These are phyloP conservation scores for Athelia psychrophila DNA, from an alignment of 1,284 basidiomycete genomes.

Conservation along the genomic window DNA sequence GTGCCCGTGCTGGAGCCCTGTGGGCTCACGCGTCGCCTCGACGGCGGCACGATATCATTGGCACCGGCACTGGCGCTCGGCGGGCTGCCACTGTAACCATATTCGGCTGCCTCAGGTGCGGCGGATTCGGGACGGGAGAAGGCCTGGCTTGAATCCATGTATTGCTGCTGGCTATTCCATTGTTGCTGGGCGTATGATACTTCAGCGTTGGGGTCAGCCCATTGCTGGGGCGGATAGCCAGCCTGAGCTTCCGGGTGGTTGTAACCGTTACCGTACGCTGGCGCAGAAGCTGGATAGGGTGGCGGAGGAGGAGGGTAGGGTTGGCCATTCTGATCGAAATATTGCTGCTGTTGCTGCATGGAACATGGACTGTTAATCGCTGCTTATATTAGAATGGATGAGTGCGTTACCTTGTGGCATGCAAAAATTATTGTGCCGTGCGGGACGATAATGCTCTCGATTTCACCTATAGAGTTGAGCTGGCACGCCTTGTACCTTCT, in stretches of 20 bases:
- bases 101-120: constrained; percentile 35
- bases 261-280: constrained; percentile 33
- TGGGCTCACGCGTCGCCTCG: constrained; percentile 54
- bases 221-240: constrained; percentile 23
- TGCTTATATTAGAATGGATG: constrained; percentile 26
- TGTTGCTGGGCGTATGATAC: constrained; percentile 11
- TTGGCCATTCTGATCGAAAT: constrained; percentile 45
- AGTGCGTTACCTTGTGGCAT: constrained; percentile 68
- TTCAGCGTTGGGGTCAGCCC: constrained; percentile 10
- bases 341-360: constrained; percentile 23
- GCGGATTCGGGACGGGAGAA: constrained; percentile 39
- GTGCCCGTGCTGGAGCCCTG: constrained; percentile 7
- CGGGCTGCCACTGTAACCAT: constrained; percentile 35
- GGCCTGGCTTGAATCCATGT: constrained; percentile 4
- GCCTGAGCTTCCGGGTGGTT: constrained; percentile 34
- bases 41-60: constrained; percentile 58
- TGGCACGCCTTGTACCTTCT: constrained; percentile 86
- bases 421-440: constrained; percentile 86
- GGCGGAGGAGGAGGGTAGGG: constrained; percentile 37
- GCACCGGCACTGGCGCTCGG: constrained; percentile 26
- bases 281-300: constrained; percentile 25
- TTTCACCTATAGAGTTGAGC: constrained; percentile 58
- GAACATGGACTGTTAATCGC: not conserved
- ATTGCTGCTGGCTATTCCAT: constrained; percentile 7
- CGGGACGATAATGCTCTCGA: constrained; percentile 93